phyloP scores from a whole-genome alignment of 2,329 filamentous ascomycete genomes.

The Paraphoma sp. region DNA sequence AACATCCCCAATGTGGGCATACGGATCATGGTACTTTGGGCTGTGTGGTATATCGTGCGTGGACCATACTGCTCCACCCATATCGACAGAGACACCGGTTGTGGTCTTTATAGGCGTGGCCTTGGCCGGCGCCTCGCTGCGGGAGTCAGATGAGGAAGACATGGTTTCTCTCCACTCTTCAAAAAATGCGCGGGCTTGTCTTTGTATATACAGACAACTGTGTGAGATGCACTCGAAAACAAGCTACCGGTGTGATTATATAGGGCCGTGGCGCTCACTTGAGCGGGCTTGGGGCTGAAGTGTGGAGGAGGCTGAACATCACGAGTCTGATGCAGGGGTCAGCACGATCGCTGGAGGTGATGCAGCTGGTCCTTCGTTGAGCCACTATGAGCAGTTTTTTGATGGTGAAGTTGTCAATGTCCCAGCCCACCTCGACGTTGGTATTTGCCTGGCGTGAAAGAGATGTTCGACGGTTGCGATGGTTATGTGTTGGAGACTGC shows the following conservation, averaged over 20 bases:
- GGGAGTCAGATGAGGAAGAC: not conserved
- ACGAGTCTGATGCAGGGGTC: not conserved
- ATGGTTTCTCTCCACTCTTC: not conserved
- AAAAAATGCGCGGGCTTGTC: too few species aligned
- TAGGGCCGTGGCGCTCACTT: too few species aligned
- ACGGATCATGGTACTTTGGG: constrained; percentile 15
- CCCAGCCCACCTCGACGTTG: too few species aligned
- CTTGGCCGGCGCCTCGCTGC: not conserved
- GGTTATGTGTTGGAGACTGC: too few species aligned
- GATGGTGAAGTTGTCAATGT: not conserved
- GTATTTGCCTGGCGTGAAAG: too few species aligned
- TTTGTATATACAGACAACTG: too few species aligned
- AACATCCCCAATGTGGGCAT: constrained; percentile 25
- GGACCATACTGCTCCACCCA: not conserved
- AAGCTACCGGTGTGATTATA: too few species aligned
- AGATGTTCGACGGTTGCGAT: too few species aligned
- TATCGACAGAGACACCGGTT: not conserved
- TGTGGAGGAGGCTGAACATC: not conserved
- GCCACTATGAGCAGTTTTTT: not conserved
- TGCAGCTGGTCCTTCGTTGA: too few species aligned
- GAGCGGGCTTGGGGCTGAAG: not conserved
- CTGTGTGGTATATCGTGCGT: constrained; percentile 12
- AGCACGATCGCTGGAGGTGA: too few species aligned
- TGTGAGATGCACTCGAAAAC: too few species aligned
- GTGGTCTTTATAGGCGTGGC: not conserved